Conservation (phyloP, 176 grass and related monocot species). For the Bromus sterilis region DNA sequence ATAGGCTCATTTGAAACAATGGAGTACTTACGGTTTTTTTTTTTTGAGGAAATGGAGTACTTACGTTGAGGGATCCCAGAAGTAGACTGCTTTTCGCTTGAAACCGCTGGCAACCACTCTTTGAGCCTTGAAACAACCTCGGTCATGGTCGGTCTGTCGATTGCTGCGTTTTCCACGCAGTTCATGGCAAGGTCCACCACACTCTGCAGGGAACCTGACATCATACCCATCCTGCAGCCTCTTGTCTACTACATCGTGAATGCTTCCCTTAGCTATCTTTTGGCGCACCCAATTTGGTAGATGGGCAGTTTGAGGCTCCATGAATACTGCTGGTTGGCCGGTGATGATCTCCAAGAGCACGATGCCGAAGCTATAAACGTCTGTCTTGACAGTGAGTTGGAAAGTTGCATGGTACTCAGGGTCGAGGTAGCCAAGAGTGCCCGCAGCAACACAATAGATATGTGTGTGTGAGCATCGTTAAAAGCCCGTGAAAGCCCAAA, state of each 20-base stretch:
- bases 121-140: neutral
- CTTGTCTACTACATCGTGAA: neutral
- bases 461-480: neutral
- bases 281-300: neutral
- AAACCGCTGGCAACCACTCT: neutral
- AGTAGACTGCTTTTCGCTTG: neutral
- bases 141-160: neutral
- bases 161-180: neutral
- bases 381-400: neutral
- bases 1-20: neutral
- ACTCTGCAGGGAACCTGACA: neutral
- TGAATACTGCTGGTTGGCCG: neutral
- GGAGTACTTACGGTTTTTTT: neutral
- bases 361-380: neutral
- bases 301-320: neutral
- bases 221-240: neutral
- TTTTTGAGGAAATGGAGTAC: too few relatives aligned
- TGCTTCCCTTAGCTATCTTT: neutral
- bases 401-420: neutral
- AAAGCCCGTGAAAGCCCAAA: slow-evolving; percentile 17
- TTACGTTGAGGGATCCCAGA: neutral
- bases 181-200: slow-evolving; percentile 9
- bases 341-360: slow-evolving; percentile 16
- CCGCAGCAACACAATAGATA: slow-evolving; percentile 9
- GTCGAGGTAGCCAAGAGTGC: slow-evolving; percentile 3